phyloP scores from a whole-genome alignment of 106 monocot species.

The Platanthera zijinensis region DNA sequence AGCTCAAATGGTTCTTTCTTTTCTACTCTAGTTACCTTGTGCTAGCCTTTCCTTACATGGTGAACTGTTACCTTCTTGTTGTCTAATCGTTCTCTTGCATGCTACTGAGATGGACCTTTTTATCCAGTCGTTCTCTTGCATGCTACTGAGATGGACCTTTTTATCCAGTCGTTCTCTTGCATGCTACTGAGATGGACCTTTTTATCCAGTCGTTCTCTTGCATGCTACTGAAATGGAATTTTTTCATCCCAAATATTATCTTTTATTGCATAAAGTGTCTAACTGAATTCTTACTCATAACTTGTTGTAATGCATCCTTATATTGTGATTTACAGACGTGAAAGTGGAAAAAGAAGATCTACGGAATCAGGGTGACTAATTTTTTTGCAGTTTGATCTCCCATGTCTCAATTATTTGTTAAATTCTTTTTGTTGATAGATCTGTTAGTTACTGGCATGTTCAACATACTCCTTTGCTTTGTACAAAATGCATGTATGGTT shows the following conservation, averaged over 20 bases:
- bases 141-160: background rate
- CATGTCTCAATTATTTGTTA: background rate
- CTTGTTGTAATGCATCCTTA: constrained; percentile 9
- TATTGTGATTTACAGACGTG: constrained; percentile 29
- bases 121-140: no score
- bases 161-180: background rate
- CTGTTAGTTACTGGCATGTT: background rate
- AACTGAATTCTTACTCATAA: background rate
- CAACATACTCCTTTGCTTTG: background rate
- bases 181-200: background rate
- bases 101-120: no score
- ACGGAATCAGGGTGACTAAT: constrained; percentile 27
- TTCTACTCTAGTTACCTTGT: constrained; percentile 8
- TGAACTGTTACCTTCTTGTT: background rate
- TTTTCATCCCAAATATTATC: background rate
- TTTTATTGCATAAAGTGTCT: background rate
- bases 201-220: background rate
- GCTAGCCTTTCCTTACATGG: background rate
- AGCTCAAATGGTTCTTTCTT: constrained; percentile 37
- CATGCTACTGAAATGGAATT: background rate
- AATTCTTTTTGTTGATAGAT: background rate
- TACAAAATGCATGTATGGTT: background rate
- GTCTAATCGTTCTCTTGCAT: no score
- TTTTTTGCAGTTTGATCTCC: constrained; percentile 7
- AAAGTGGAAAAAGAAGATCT: constrained; percentile 60